A percentile compares a stretch with the other conserved stretches of the same genome.
These are phyloP conservation scores for Fusarium tuaranense DNA, from an alignment of 2,329 filamentous ascomycete species.

Conservation along the genomic window DNA sequence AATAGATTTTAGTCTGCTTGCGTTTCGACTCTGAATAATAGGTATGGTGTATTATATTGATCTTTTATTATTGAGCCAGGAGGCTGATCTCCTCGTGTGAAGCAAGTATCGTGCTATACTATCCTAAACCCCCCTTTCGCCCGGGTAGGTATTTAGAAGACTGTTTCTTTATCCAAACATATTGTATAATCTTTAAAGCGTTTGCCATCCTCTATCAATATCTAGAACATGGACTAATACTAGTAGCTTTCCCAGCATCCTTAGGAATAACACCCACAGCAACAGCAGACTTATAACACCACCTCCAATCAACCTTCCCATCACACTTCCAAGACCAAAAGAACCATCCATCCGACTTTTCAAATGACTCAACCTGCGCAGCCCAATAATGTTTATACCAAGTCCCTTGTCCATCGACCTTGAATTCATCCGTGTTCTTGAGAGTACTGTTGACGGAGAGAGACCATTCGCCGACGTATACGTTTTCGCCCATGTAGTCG, in stretches of 20 bases:
- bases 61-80: too few relatives aligned
- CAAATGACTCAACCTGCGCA: constrained; percentile 66
- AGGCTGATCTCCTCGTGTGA: too few relatives aligned
- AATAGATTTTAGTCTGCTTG: too few relatives aligned
- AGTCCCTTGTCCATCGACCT: constrained; percentile 52
- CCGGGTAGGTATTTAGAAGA: too few relatives aligned
- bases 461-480: constrained; percentile 70
- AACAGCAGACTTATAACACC: constrained; percentile 57
- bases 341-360: constrained; percentile 65
- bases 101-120: too few relatives aligned
- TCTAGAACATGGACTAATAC: constrained; percentile 14
- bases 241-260: constrained; percentile 34
- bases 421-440: constrained; percentile 57
- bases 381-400: constrained; percentile 70
- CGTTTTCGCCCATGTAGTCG: constrained; percentile 55
- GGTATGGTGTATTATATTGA: too few relatives aligned
- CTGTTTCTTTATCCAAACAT: too few relatives aligned
- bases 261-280: constrained; percentile 42
- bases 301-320: constrained; percentile 60
- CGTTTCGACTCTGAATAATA: too few relatives aligned
- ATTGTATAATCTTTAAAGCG: too few relatives aligned
- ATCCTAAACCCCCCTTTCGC: too few relatives aligned
- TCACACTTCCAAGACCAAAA: constrained; percentile 71
- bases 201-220: background rate
- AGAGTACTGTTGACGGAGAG: constrained; percentile 63